These are phyloP conservation scores for Termitomyces eurrhizus DNA, from an alignment of 768 basidiomycete species.

Conservation along the genomic window DNA sequence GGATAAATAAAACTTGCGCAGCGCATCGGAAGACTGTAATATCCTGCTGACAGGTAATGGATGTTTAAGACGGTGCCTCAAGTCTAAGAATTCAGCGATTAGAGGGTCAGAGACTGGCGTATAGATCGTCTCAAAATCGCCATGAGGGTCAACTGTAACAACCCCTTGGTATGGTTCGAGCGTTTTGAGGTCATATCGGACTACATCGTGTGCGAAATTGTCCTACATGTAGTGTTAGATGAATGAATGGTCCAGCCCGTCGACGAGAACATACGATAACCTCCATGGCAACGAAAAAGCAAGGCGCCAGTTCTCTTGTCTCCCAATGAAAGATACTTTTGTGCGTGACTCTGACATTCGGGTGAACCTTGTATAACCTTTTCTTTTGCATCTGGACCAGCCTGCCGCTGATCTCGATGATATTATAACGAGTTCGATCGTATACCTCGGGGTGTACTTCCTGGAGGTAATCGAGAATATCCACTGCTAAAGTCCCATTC, in stretches of 20 bases:
- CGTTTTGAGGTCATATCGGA: constrained; percentile 83
- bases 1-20: constrained; percentile 62
- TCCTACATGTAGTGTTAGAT: constrained; percentile 45
- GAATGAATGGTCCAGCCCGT: not conserved
- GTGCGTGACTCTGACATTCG: constrained; percentile 66
- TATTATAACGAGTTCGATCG: constrained; percentile 87
- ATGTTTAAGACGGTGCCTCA: constrained; percentile 58
- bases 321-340: constrained; percentile 88
- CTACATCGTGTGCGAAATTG: constrained; percentile 94
- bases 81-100: constrained; percentile 69
- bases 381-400: constrained; percentile 69
- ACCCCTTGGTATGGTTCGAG: constrained; percentile 81
- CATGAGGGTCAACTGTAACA: constrained; percentile 71
- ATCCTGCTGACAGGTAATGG: constrained; percentile 53
- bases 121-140: constrained; percentile 84
- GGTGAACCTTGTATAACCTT: constrained; percentile 58
- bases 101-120: constrained; percentile 82
- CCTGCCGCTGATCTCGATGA: constrained; percentile 89
- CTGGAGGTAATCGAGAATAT: constrained; percentile 80
- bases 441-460: constrained; percentile 87
- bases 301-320: constrained; percentile 70
- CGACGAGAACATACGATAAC: constrained; percentile 66
- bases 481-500: constrained; percentile 90
- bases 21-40: constrained; percentile 46
- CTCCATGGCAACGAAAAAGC: constrained; percentile 93